Percentiles rank a stretch among this genome's conserved stretches.
phyloP scores from a whole-genome alignment of 2,329 filamentous ascomycete genomes.

The Beauveria sp. region DNA sequence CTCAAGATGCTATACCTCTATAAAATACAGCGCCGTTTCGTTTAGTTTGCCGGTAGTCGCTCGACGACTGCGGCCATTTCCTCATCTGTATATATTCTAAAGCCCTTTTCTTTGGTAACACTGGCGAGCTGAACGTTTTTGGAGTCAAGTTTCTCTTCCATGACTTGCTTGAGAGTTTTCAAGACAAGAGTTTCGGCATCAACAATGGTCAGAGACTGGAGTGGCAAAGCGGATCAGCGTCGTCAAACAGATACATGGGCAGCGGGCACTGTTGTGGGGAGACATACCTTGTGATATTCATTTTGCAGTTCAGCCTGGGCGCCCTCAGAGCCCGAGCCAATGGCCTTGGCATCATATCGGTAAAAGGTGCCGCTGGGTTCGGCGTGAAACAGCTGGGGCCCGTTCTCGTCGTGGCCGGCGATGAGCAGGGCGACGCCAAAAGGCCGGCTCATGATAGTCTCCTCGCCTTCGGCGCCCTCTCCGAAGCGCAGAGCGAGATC shows the following conservation, averaged over 20 bases:
- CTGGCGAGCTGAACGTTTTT: conserved; percentile 99
- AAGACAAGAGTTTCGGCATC: conserved; percentile 93
- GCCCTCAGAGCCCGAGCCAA: conserved; percentile 93
- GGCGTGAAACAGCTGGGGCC: conserved; percentile 93
- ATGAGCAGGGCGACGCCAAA: conserved; percentile 96
- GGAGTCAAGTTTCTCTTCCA: conserved; percentile 98
- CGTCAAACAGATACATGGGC: background rate
- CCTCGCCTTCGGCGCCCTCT: conserved; percentile 93
- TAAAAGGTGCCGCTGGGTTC: conserved; percentile 98
- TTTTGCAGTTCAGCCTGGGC: conserved; percentile 97
- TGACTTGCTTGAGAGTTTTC: conserved; percentile 98
- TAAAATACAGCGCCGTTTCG: conserved; percentile 12
- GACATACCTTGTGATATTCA: conserved; percentile 80
- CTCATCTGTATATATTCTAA: conserved; percentile 96
- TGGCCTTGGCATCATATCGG: conserved; percentile 97
- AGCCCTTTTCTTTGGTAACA: conserved; percentile 94
- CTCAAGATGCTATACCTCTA: conserved; percentile 12
- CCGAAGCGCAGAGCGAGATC: conserved; percentile 93
- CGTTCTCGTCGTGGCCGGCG: conserved; percentile 94
- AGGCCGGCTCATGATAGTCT: conserved; percentile 96
- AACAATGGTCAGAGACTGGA: conserved; percentile 73
- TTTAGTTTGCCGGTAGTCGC: conserved; percentile 62
- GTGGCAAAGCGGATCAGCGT: conserved; percentile 8
- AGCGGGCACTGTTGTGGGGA: background rate
- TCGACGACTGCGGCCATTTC: conserved; percentile 93